Evolutionary conservation across 306 rosid species (phyloP), one percentile per base, ranked within the genome.

Genomic region (Albizia julibrissin): DNA sequence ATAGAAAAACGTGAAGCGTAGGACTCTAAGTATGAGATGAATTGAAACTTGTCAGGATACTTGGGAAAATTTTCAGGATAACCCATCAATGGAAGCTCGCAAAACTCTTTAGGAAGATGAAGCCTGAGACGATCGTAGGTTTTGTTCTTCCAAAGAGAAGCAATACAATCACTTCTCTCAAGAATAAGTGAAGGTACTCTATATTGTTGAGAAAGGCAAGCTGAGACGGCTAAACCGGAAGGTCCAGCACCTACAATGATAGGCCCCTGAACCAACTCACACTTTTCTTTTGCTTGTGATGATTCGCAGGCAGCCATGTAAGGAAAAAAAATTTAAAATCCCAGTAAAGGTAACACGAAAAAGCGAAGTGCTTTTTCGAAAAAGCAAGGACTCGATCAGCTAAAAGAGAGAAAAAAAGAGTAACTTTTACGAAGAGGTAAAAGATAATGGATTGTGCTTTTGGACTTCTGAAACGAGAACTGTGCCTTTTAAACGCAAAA

Each of bases 231-330:
- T 16, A 96, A 80, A 9, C 99, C 99, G 0, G 99, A 96, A 22
- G 99, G 98, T 19, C 99, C 99, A n/a, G 97, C 97, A 0, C 99
- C 99, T 26, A 96, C 84, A 1, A 96, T 86, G 67, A 96, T 90
- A n/a, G 99, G 94, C 2, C 98, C 99, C 2, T 84, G 47, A 58
- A 90, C 87, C 84, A 87, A 69, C 9, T 72, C 56, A 24, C 84
- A 75, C 73, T 80, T 90, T 9, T 74, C 24, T 39, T 69, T 37
- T 19, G 80, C 49, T 80, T 85, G 83, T 19, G 62, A 56, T 19
- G 87, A 82, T 72, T 87, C 79, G 69, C 79, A 87, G 85, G 91
- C 86, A 88, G 86, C 92, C 98, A 54, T 75, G 4, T 50, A 50
- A 70, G 50, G 52, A 1, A 1, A 14, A 47, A 47, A 47, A 79